Conservation (phyloP, 2,329 filamentous ascomycete genomes). For the Aspergillus brasiliensis region DNA sequence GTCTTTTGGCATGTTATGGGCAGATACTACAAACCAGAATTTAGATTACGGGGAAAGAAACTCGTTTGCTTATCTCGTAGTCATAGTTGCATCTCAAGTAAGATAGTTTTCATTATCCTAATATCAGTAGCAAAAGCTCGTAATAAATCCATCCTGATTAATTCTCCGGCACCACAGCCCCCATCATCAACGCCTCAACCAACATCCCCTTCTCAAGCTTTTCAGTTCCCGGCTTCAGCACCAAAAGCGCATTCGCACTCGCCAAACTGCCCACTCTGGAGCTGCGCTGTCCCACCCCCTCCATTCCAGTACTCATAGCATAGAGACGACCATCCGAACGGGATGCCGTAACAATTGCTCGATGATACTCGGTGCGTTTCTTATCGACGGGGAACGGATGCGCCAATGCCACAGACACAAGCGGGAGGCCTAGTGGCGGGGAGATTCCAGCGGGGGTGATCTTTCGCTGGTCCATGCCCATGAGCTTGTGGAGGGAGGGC, state of each 20-base stretch:
- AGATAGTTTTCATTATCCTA: not conserved
- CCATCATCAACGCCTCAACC: constrained; percentile 81
- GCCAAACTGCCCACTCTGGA: constrained; percentile 86
- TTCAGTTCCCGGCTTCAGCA: constrained; percentile 53
- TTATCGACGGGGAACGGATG: constrained; percentile 75
- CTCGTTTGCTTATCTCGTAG: too few relatives aligned
- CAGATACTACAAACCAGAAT: too few relatives aligned
- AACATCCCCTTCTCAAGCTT: constrained; percentile 68
- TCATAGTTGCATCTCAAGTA: too few relatives aligned
- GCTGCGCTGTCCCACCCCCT: constrained; percentile 68
- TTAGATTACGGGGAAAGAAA: too few relatives aligned
- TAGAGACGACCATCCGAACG: constrained; percentile 66
- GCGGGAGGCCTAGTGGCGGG: constrained; percentile 63
- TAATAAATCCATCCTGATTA: not conserved
- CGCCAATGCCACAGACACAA: constrained; percentile 68
- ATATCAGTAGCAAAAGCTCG: not conserved
- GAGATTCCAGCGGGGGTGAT: not conserved
- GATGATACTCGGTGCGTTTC: constrained; percentile 83
- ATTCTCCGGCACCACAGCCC: constrained; percentile 42
- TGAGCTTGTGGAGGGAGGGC: constrained; percentile 76
- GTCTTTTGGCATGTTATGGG: too few relatives aligned
- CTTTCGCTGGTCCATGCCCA: constrained; percentile 57
- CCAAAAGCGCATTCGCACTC: constrained; percentile 83
- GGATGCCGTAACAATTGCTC: constrained; percentile 70
- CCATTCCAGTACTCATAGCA: constrained; percentile 78